Evolutionary conservation across 495 filamentous ascomycete genomes (phyloP).

Genomic region (Daldinia childiae): DNA sequence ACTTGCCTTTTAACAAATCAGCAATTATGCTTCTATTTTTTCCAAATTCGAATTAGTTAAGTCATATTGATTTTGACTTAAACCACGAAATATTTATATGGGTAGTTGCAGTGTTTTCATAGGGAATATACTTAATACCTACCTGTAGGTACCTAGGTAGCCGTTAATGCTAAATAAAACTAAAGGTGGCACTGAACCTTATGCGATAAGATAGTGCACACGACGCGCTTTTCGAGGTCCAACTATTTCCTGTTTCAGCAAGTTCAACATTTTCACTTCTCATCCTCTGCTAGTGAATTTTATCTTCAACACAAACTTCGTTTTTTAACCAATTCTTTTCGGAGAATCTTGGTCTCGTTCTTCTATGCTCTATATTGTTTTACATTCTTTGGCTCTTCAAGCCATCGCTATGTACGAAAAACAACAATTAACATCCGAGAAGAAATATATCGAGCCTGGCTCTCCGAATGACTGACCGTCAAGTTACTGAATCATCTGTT

Average conservation of each 20-base stretch:
- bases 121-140: neutral
- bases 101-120: no score
- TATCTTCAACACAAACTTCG: neutral
- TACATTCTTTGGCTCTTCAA: constrained; percentile 18
- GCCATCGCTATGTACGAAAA: constrained; percentile 42
- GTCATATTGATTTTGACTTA: neutral
- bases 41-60: neutral
- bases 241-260: constrained; percentile 24
- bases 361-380: neutral
- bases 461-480: constrained; percentile 51
- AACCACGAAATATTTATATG: no score
- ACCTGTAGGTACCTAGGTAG: neutral
- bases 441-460: constrained; percentile 39
- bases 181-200: neutral
- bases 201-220: constrained; percentile 34
- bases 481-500: constrained; percentile 44
- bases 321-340: neutral
- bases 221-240: constrained; percentile 7
- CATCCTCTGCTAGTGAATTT: neutral
- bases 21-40: neutral
- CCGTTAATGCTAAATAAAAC: neutral
- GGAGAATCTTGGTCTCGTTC: neutral
- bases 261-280: neutral
- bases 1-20: neutral
- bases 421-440: constrained; percentile 26